phyloP scores from a whole-genome alignment of 2,329 filamentous ascomycete genomes.

The Fusarium sp. region DNA sequence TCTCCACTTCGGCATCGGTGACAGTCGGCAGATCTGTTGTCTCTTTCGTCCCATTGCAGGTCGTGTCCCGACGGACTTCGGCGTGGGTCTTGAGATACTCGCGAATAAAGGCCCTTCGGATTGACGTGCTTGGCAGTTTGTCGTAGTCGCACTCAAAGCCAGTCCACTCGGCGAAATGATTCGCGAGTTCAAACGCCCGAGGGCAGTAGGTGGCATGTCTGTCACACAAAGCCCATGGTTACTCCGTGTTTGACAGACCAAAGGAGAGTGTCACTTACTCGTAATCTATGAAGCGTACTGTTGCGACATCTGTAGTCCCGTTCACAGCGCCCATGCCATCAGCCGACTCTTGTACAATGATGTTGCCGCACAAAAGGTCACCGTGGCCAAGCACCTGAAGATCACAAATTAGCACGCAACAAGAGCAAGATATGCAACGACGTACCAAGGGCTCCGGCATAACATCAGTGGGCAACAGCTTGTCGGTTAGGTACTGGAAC shows the following conservation, averaged over 20 bases:
- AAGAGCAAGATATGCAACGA: neutral
- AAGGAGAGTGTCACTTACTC: conserved; percentile 30
- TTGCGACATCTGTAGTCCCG: conserved; percentile 5
- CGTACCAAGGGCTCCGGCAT: conserved; percentile 34
- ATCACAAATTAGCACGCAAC: neutral
- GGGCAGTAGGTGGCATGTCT: conserved; percentile 43
- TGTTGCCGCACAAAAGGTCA: conserved; percentile 40
- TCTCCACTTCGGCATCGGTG: conserved; percentile 29
- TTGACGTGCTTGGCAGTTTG: conserved; percentile 16
- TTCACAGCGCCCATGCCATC: neutral
- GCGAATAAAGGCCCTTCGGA: conserved; percentile 28
- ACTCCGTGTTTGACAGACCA: neutral
- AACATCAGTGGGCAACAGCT: conserved; percentile 15
- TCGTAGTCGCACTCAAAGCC: conserved; percentile 39
- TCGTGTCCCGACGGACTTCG: neutral
- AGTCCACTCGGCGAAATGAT: conserved; percentile 43
- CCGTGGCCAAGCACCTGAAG: conserved; percentile 40
- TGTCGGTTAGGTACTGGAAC: conserved; percentile 31
- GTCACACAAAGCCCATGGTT: neutral
- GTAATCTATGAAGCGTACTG: conserved; percentile 43
- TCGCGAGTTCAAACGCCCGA: conserved; percentile 40
- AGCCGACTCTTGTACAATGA: conserved; percentile 35
- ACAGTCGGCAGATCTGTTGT: conserved; percentile 4
- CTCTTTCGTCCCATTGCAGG: neutral
- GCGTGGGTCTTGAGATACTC: conserved; percentile 33